A percentile compares a stretch with the other conserved stretches of the same genome.
Evolutionary conservation across 2,329 filamentous ascomycete genomes (phyloP).

Genomic region (Aspergillus neotritici): DNA sequence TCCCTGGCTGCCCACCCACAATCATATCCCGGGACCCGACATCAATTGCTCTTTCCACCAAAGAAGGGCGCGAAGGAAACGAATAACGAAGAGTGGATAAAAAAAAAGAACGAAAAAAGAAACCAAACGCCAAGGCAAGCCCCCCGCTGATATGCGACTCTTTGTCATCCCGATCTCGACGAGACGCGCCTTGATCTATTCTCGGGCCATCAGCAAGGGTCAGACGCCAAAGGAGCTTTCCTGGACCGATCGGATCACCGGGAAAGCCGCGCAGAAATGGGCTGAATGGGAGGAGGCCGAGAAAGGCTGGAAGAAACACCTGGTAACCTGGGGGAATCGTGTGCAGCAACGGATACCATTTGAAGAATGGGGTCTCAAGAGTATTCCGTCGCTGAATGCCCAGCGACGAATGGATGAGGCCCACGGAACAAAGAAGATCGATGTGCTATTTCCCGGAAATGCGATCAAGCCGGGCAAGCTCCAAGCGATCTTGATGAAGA

Average conservation of each 20-base stretch:
- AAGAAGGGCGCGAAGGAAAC: too few relatives aligned
- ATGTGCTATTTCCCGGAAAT: slow-evolving; percentile 62
- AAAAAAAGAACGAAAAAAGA: not conserved
- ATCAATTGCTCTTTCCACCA: too few relatives aligned
- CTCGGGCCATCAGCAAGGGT: slow-evolving; percentile 63
- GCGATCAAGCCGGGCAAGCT: slow-evolving; percentile 63
- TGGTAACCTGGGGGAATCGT: slow-evolving; percentile 81
- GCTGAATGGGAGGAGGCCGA: slow-evolving; percentile 79
- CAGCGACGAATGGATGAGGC: slow-evolving; percentile 60
- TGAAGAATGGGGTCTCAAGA: slow-evolving; percentile 97
- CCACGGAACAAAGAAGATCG: slow-evolving; percentile 62
- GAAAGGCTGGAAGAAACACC: slow-evolving; percentile 77
- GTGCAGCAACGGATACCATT: slow-evolving; percentile 83
- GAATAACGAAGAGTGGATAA: not conserved
- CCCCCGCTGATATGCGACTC: slow-evolving; percentile 65
- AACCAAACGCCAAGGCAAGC: not conserved
- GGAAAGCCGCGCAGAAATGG: slow-evolving; percentile 72
- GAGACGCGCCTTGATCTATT: slow-evolving; percentile 84
- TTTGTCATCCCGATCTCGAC: slow-evolving; percentile 92
- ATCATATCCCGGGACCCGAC: too few relatives aligned
- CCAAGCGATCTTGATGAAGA: slow-evolving; percentile 56
- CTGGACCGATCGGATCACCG: slow-evolving; percentile 64
- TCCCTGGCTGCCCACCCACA: slow-evolving; percentile 6
- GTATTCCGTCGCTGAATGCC: slow-evolving; percentile 73
- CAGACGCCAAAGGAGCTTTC: slow-evolving; percentile 47